These are phyloP conservation scores for Barnettozyma vustinii DNA, from an alignment of 805 yeast genomes.

Conservation along the genomic window DNA sequence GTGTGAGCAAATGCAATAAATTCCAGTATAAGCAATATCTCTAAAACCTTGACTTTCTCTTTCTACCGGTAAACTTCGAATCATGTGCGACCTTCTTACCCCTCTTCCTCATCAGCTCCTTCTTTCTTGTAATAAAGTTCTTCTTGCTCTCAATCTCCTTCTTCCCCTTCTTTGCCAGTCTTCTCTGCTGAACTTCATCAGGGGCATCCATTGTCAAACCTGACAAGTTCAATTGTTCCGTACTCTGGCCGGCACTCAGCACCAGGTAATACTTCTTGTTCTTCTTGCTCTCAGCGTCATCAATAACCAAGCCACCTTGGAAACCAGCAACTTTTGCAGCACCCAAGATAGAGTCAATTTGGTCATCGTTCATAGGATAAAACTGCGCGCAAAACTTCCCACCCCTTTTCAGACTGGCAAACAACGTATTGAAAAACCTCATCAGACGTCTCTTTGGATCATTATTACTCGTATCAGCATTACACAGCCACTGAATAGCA, in stretches of 20 bases:
- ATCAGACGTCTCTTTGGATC: slow-evolving; percentile 81
- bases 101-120: slow-evolving; percentile 85
- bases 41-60: slow-evolving; percentile 61
- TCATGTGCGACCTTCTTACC: slow-evolving; percentile 88
- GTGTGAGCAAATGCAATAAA: not conserved
- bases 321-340: slow-evolving; percentile 95
- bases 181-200: slow-evolving; percentile 33
- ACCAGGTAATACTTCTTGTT: slow-evolving; percentile 90
- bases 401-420: slow-evolving; percentile 82
- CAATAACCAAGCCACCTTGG: slow-evolving; percentile 91
- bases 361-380: slow-evolving; percentile 87
- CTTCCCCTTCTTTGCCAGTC: slow-evolving; percentile 26
- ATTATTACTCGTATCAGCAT: slow-evolving; percentile 77
- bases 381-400: slow-evolving; percentile 98
- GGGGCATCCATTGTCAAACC: slow-evolving; percentile 80
- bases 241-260: slow-evolving; percentile 79
- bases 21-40: not conserved
- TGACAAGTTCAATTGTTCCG: slow-evolving; percentile 65
- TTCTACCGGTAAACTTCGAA: slow-evolving; percentile 87
- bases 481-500: slow-evolving; percentile 97
- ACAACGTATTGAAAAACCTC: slow-evolving; percentile 82
- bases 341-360: slow-evolving; percentile 66
- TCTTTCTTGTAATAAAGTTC: slow-evolving; percentile 83
- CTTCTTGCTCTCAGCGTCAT: slow-evolving; percentile 88
- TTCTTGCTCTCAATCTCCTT: slow-evolving; percentile 65